phyloP scores from a whole-genome alignment of 2,329 filamentous ascomycete species.

The Alternaria gaisen region DNA sequence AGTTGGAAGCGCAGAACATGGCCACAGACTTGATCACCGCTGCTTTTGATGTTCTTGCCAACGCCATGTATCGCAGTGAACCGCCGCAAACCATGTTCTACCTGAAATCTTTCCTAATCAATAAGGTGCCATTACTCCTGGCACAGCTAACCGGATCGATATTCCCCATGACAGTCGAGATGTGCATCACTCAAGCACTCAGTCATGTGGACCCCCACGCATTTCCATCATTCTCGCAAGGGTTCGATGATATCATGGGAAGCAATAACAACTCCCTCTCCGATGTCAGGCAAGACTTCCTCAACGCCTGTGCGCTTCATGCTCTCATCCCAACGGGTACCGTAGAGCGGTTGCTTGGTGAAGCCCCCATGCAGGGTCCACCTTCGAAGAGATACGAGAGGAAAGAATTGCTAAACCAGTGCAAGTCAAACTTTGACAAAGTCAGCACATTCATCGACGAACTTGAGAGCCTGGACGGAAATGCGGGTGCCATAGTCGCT shows the following conservation, averaged over 20 bases:
- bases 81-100: slow-evolving; percentile 70
- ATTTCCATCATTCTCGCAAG: slow-evolving; percentile 71
- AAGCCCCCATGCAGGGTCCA: slow-evolving; percentile 82
- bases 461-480: slow-evolving; percentile 89
- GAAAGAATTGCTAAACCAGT: slow-evolving; percentile 80
- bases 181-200: slow-evolving; percentile 73
- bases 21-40: slow-evolving; percentile 85
- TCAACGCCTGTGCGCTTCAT: slow-evolving; percentile 90
- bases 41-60: slow-evolving; percentile 88
- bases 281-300: slow-evolving; percentile 80
- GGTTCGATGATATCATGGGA: slow-evolving; percentile 66
- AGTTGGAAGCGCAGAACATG: slow-evolving; percentile 80
- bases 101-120: slow-evolving; percentile 85
- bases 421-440: slow-evolving; percentile 76
- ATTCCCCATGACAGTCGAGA: slow-evolving; percentile 68
- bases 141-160: slow-evolving; percentile 65
- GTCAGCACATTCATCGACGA: slow-evolving; percentile 81
- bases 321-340: slow-evolving; percentile 80
- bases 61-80: slow-evolving; percentile 78
- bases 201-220: slow-evolving; percentile 68
- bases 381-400: slow-evolving; percentile 78
- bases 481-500: slow-evolving; percentile 83
- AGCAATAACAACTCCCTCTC: slow-evolving; percentile 67
- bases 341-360: slow-evolving; percentile 81
- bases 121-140: slow-evolving; percentile 72